These are phyloP conservation scores for Zasmidium cellare DNA, from an alignment of 2,329 filamentous ascomycete species.

Conservation along the genomic window DNA sequence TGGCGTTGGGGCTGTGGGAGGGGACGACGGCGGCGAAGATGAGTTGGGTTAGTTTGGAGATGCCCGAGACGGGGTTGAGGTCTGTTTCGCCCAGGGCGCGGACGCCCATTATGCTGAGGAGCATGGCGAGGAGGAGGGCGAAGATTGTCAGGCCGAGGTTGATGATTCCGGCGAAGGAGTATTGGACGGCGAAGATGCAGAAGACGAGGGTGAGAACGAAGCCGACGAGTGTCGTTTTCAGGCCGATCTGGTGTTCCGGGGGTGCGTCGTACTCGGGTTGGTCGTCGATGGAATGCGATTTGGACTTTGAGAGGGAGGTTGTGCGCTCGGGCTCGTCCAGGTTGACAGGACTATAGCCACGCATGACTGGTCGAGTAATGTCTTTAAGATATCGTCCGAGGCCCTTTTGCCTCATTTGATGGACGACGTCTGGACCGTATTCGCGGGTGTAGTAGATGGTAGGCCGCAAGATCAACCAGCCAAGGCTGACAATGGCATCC, in stretches of 20 bases:
- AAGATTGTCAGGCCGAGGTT: slow-evolving; percentile 80
- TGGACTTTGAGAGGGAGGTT: slow-evolving; percentile 5
- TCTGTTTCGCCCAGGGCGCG: slow-evolving; percentile 77
- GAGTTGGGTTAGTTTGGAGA: slow-evolving; percentile 93
- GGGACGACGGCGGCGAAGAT: slow-evolving; percentile 92
- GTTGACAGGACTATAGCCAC: slow-evolving; percentile 42
- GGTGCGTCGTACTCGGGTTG: slow-evolving; percentile 73
- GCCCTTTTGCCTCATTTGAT: slow-evolving; percentile 29
- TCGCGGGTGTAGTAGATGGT: slow-evolving; percentile 50
- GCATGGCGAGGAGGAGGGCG: slow-evolving; percentile 74
- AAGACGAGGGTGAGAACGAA: slow-evolving; percentile 74
- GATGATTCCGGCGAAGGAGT: slow-evolving; percentile 81
- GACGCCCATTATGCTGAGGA: slow-evolving; percentile 65
- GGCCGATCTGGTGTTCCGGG: slow-evolving; percentile 75
- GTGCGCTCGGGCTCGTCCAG: slow-evolving; percentile 18
- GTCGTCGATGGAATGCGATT: slow-evolving; percentile 7
- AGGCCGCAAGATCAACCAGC: slow-evolving; percentile 71
- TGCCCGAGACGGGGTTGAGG: slow-evolving; percentile 92
- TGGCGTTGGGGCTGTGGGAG: slow-evolving; percentile 73
- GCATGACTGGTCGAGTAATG: slow-evolving; percentile 35
- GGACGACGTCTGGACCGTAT: slow-evolving; percentile 38
- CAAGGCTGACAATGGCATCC: slow-evolving; percentile 84
- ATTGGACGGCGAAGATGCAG: slow-evolving; percentile 77
- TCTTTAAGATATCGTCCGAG: slow-evolving; percentile 34
- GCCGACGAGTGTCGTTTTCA: slow-evolving; percentile 69